These are phyloP conservation scores for Streptanthus diversifolius DNA, from an alignment of 345 rosid genomes.

Conservation along the genomic window DNA sequence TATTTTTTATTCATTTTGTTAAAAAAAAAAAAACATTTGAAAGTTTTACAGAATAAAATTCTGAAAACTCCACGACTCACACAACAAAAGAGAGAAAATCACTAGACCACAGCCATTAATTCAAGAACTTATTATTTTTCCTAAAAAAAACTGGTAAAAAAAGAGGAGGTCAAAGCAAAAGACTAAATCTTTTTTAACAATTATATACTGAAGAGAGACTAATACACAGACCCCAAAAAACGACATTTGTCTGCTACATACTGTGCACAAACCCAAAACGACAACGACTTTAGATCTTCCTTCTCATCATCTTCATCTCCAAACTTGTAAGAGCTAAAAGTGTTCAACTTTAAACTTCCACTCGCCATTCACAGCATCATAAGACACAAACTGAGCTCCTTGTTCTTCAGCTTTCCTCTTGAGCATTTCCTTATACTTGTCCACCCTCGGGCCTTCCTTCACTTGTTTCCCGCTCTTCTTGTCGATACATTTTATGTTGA, in stretches of 20 bases:
- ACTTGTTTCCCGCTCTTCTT: slow-evolving; percentile 65
- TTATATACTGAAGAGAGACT: not conserved
- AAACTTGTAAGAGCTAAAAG: slow-evolving; percentile 65
- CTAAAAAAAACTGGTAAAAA: not conserved
- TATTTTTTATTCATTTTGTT: not conserved
- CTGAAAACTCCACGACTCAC: not conserved
- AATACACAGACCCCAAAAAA: not conserved
- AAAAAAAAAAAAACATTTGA: not conserved
- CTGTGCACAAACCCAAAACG: not conserved
- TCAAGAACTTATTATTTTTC: not conserved
- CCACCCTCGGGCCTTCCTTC: slow-evolving; percentile 64
- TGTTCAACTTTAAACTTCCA: slow-evolving; percentile 90
- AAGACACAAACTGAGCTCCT: slow-evolving; percentile 84
- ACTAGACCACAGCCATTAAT: not conserved
- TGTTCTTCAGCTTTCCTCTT: slow-evolving; percentile 84
- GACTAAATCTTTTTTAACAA: not conserved
- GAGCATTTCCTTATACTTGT: slow-evolving; percentile 77
- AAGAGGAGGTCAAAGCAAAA: not conserved
- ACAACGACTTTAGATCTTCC: not conserved
- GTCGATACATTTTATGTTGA: slow-evolving; percentile 85
- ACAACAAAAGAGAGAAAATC: not conserved
- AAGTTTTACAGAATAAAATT: not conserved
- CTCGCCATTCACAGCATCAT: slow-evolving; percentile 70
- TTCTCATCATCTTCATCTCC: slow-evolving; percentile 48
- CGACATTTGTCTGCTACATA: not conserved